phyloP scores from a whole-genome alignment of 768 basidiomycete species.

The Flagelloscypha sp. region DNA sequence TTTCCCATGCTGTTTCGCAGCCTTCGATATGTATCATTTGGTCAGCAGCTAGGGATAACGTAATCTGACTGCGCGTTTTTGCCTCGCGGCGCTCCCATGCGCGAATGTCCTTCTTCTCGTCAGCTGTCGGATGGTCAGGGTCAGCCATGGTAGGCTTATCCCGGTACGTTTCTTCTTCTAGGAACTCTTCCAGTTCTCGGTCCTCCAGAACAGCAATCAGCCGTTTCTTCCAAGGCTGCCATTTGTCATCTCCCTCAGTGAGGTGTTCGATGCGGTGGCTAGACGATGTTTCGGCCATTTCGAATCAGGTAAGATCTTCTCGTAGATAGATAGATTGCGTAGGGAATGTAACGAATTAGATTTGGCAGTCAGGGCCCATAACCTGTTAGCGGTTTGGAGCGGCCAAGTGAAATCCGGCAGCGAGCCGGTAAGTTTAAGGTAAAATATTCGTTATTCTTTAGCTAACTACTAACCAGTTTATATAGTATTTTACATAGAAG shows the following conservation, averaged over 20 bases:
- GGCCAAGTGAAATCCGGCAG: too few relatives aligned
- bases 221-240: conserved; percentile 5
- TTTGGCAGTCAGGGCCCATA: too few relatives aligned
- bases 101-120: conserved; percentile 4
- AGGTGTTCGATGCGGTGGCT: conserved; percentile 8
- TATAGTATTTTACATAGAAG: too few relatives aligned
- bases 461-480: too few relatives aligned
- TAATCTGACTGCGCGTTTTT: conserved; percentile 7
- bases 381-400: too few relatives aligned
- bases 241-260: conserved; percentile 8
- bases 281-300: conserved; percentile 4
- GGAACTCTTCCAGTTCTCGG: conserved; percentile 8
- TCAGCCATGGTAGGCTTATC: conserved; percentile 6
- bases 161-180: conserved; percentile 5
- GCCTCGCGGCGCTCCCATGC: conserved; percentile 3
- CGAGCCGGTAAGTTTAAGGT: too few relatives aligned
- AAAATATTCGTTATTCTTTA: too few relatives aligned
- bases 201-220: conserved; percentile 6
- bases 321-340: too few relatives aligned
- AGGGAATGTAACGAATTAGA: too few relatives aligned
- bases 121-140: conserved; percentile 4
- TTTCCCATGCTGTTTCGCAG: conserved; percentile 1
- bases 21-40: conserved; percentile 9
- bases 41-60: conserved; percentile 7
- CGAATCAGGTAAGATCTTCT: too few relatives aligned